Base-by-base conservation (phyloP, 129 eudicot species). In the Glebionis coronaria region DNA sequence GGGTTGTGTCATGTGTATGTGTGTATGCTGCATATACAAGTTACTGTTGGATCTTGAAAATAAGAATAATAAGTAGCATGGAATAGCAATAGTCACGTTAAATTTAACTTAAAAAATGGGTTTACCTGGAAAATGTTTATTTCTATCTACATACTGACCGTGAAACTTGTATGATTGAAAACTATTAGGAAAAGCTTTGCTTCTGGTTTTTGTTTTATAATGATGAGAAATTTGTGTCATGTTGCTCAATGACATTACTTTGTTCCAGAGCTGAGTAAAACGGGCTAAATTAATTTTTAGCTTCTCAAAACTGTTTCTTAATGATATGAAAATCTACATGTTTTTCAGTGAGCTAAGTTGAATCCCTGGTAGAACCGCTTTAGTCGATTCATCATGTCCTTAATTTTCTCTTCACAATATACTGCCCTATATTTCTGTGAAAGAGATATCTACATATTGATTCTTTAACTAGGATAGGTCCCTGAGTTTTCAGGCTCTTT, bases 401-500 rank as follows among this genome's bases (percentile, higher is more conserved):
- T 27, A 27, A 3, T 47, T 9, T 31, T 49, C 50, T 15, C 69
- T 21, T 44, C 42, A 44, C 35, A 42, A 13, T 21, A 54, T 66
- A 49, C 23, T 25, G 16, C 40, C 19, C 42, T 28, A 4, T 2
- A 6, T 54, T 15, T 19, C 12, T 35, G 42, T 10, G 4, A 54
- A 54, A 54, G 23, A 3, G 23, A 6, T 20, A 6, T 12, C 21
- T 7, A 16, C 27, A 11, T 2, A 47, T 79, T 65, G 51, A 51
- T 57, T 88, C 76, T 80, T 88, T 86, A 77, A 92, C 76, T 54
- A 12, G 4, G 40, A 57, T 71, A 93, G 97, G 95, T 94, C 66
- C 99, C 97, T 74, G 99, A 94, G 59, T 94, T 82, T 80, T 82
- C 90, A 73, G 83, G 71, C 66, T 82, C 95, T 61, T 67, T 93